Evolutionary conservation across 352 stramenopile genomes (phyloP).

Genomic region (Phytophthora sp.): DNA sequence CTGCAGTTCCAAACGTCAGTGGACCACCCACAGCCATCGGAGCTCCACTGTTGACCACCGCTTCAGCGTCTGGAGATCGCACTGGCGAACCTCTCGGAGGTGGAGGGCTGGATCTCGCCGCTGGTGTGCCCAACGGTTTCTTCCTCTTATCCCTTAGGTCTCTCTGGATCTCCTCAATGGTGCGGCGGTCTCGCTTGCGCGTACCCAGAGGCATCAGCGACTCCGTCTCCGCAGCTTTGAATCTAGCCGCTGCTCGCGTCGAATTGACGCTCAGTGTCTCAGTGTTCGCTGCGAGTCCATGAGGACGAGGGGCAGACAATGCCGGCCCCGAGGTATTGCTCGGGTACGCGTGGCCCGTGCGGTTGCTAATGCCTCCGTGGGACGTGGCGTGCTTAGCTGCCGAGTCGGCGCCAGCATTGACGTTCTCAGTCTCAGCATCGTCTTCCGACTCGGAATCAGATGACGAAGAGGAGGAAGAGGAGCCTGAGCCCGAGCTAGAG

Average conservation of each 20-base stretch:
- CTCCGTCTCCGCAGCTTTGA: constrained; percentile 51
- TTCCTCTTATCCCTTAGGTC: constrained; percentile 78
- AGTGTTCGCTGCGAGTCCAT: constrained; percentile 37
- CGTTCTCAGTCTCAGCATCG: constrained; percentile 34
- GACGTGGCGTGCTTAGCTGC: constrained; percentile 15
- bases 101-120: constrained; percentile 57
- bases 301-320: constrained; percentile 38
- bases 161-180: constrained; percentile 89
- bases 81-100: constrained; percentile 62
- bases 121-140: constrained; percentile 36
- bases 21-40: constrained; percentile 56
- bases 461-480: constrained; percentile 76
- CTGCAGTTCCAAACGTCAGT: constrained; percentile 54
- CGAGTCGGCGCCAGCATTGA: constrained; percentile 5
- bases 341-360: constrained; percentile 17
- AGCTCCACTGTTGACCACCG: constrained; percentile 37
- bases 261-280: constrained; percentile 78
- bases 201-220: constrained; percentile 83
- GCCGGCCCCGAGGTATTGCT: constrained; percentile 24
- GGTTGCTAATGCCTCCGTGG: constrained; percentile 9
- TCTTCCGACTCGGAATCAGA: constrained; percentile 83
- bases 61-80: constrained; percentile 69
- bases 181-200: constrained; percentile 84
- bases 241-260: constrained; percentile 66
- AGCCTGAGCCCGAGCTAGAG: constrained; percentile 77